A percentile compares a stretch with the other conserved stretches of the same genome.
These are phyloP conservation scores for Paxillus ammoniavirescens DNA, from an alignment of 768 basidiomycete species.

Conservation along the genomic window DNA sequence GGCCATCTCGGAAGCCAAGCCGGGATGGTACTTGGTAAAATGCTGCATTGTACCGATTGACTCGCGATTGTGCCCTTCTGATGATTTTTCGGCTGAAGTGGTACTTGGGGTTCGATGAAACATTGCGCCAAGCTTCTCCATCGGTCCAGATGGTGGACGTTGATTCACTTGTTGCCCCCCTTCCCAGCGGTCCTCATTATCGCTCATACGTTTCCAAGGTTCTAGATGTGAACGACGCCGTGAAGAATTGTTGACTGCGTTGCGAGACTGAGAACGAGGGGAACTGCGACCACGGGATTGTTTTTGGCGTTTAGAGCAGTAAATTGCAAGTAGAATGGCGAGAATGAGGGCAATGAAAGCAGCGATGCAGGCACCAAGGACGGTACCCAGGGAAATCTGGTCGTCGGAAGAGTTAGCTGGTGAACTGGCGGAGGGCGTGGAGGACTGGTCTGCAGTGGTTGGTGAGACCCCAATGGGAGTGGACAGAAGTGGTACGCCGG, in stretches of 20 bases:
- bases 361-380: conserved; percentile 62
- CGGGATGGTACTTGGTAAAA: conserved; percentile 59
- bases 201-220: conserved; percentile 59
- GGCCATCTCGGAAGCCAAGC: conserved; percentile 52
- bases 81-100: conserved; percentile 47
- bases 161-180: conserved; percentile 43
- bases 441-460: conserved; percentile 2
- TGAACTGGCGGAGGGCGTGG: conserved; percentile 8
- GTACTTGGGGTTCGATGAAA: conserved; percentile 59
- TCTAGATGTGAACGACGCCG: conserved; percentile 44
- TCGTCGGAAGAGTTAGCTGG: conserved; percentile 13
- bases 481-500: conserved; percentile 16
- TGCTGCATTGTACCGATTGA: conserved; percentile 34
- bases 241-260: conserved; percentile 41
- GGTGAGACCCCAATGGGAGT: neutral
- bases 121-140: conserved; percentile 60
- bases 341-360: conserved; percentile 52
- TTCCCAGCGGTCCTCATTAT: conserved; percentile 48
- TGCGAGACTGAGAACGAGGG: conserved; percentile 34
- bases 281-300: conserved; percentile 6
- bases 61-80: conserved; percentile 36
- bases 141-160: conserved; percentile 39
- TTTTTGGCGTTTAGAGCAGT: conserved; percentile 47
- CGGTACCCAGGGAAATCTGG: conserved; percentile 41
- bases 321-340: conserved; percentile 50